Evolutionary conservation across 2,329 filamentous ascomycete species (phyloP), one percentile per base, ranked within the genome.

Genomic region (Fulvia fulva): DNA sequence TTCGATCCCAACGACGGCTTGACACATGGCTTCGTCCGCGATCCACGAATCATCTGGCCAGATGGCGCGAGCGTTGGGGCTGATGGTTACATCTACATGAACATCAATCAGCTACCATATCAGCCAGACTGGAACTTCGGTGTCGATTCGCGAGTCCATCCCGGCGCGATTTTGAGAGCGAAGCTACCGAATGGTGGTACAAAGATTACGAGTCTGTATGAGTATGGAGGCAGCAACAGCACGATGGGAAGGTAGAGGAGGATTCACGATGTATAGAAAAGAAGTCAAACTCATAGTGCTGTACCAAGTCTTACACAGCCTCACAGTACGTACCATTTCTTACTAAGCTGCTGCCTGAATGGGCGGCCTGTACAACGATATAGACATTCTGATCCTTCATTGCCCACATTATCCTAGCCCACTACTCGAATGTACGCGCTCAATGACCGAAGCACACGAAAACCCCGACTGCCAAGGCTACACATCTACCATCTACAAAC

Each of bases 81-180:
- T 30, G 77, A 79, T 66, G 76, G 73, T 2, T 81, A 78, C 51
- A 64, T 81, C 14, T 80, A 81, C 59, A 65, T 80, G 57, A 80
- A 78, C 54, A 77, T 80, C 61, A 79, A 81, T 61, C 79, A 81
- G 65, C 59, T 81, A 57, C 76, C 74, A 1, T 78, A 77, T 64
- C 76, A 80, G 67, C 73, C 76, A 2, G 71, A 75, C 55, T 80
- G 77, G 78, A 81, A 81, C 60, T 64, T 75, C 61, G 77, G 77
- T 0, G 68, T 74, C 2, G 78, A 80, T 67, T 60, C 70, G 28
- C 72, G 78, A 52, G 57, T 66, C 4, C 66, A 77, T 62, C 78
- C 78, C 0, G 78, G 78, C 1, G 70, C 77, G n/a, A 76, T 81
- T 47, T 58, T 80, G 64, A 73, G 76, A 62, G 71, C 70, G 7